A percentile compares a stretch with the other conserved stretches of the same genome.
Evolutionary conservation across 202 grass and related monocot genomes (phyloP).

Genomic region (Digitaria exilis): DNA sequence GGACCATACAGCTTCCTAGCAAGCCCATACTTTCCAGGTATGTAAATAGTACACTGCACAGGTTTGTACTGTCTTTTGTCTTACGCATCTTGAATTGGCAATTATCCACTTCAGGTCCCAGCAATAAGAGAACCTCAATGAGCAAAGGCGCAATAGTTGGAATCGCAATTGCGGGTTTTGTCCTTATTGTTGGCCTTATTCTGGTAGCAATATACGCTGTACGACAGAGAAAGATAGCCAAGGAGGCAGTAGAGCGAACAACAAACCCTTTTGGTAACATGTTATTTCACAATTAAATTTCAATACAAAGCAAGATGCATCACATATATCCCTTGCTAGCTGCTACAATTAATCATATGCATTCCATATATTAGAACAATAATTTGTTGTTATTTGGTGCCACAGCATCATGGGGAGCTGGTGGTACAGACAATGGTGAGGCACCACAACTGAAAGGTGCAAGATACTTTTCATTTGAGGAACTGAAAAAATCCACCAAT

Average conservation of each 20-base stretch:
- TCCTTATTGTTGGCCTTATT: slow-evolving; percentile 61
- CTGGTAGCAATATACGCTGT: slow-evolving; percentile 66
- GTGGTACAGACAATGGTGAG: slow-evolving; percentile 55
- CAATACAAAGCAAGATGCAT: slow-evolving; percentile 10
- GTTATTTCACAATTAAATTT: slow-evolving; percentile 2
- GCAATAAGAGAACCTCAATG: slow-evolving; percentile 43
- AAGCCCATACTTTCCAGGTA: slow-evolving; percentile 51
- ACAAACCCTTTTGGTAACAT: slow-evolving; percentile 69
- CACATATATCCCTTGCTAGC: background rate
- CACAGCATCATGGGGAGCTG: slow-evolving; percentile 71
- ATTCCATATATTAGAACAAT: slow-evolving; percentile 13
- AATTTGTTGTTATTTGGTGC: slow-evolving; percentile 31
- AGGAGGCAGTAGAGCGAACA: slow-evolving; percentile 52
- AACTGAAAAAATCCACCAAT: slow-evolving; percentile 71
- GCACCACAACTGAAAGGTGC: slow-evolving; percentile 69
- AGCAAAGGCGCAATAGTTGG: slow-evolving; percentile 49
- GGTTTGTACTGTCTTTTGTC: slow-evolving; percentile 18
- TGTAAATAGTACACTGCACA: slow-evolving; percentile 13
- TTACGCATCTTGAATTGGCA: slow-evolving; percentile 15
- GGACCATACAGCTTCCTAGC: slow-evolving; percentile 68
- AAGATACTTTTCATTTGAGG: slow-evolving; percentile 70
- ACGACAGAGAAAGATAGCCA: slow-evolving; percentile 63
- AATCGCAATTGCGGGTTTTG: slow-evolving; percentile 45
- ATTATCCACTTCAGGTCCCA: slow-evolving; percentile 39
- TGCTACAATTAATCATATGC: background rate